Conservation (phyloP, 2,329 filamentous ascomycete genomes). For the Dryadomyces sulphureus region DNA sequence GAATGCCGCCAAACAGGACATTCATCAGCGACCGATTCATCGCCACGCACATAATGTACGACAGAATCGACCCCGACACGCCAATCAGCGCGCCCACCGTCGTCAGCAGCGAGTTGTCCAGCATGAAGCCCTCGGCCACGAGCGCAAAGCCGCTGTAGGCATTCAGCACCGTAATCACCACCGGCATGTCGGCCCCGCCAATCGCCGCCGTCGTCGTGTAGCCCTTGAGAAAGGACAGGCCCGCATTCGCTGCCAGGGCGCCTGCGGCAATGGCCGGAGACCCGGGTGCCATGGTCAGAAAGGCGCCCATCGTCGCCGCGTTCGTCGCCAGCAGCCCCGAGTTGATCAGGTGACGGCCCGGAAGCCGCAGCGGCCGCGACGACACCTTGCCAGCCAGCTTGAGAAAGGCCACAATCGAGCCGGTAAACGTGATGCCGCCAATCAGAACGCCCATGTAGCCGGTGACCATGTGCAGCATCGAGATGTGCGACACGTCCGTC, state of each 20-base stretch:
- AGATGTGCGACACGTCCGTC: conserved; percentile 52
- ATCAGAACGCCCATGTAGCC: conserved; percentile 80
- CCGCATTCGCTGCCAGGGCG: conserved; percentile 61
- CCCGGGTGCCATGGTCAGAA: conserved; percentile 67
- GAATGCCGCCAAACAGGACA: conserved; percentile 71
- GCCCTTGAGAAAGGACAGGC: conserved; percentile 70
- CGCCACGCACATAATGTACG: conserved; percentile 74
- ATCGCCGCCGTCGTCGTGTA: conserved; percentile 81
- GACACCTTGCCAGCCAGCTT: conserved; percentile 76
- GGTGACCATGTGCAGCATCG: conserved; percentile 70
- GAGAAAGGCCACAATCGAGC: conserved; percentile 76
- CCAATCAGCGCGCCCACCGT: conserved; percentile 79
- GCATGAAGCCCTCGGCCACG: conserved; percentile 83
- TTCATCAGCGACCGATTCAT: conserved; percentile 90
- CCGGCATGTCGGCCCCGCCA: conserved; percentile 87
- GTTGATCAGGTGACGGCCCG: conserved; percentile 64
- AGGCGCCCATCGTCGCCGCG: conserved; percentile 68
- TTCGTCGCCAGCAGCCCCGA: conserved; percentile 60
- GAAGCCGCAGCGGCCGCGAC: conserved; percentile 57
- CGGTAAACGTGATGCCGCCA: conserved; percentile 80
- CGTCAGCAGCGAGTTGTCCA: conserved; percentile 72
- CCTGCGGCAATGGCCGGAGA: conserved; percentile 65
- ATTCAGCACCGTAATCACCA: conserved; percentile 81
- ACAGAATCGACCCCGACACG: conserved; percentile 76
- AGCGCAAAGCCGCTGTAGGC: conserved; percentile 84